Base-by-base conservation (phyloP, 208 protist species). In the Plasmodiophora brassicae region DNA sequence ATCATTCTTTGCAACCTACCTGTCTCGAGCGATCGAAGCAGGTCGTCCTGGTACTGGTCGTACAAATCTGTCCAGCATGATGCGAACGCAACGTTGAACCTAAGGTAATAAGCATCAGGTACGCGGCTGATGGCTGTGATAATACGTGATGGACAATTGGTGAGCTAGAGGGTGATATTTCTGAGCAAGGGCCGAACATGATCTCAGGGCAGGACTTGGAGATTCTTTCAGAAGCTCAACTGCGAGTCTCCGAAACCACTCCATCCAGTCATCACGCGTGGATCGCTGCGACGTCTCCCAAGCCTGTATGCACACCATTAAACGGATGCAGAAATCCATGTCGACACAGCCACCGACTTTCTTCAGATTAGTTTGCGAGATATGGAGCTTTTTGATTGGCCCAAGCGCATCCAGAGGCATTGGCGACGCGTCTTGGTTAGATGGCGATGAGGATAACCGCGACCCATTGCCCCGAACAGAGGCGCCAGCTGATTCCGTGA, bases 61-160 rank as follows among this genome's bases (percentile, higher is more conserved):
- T 85, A 60, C 50, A 98, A 72, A 88, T 98, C 95, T 36, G 84
- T 91, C 95, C 96, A 98, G 90, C 95, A 97, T 28, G 88, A 92
- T 0, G 97, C 72, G 88, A 98, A 98, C 10, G 92, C 94, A 10
- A 93, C 94, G 88, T 97, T 96, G 87, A 97, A 97, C 5, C 97
- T 36, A 36, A 89, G 60, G 14, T 14, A 86, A 44, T n/a, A 8
- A 86, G 36, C 46, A 84, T 44, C 43, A 28, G 43, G 60, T 39
- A 22, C 35, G 14, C 20, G 60, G n/a, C n/a, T n/a, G n/a, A n/a
- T n/a, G n/a, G n/a, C n/a, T n/a, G n/a, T n/a, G n/a, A n/a, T n/a
- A n/a, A n/a, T n/a, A n/a, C n/a, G 10, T 14, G 50, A 88, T 41
- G 71, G 36, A 88, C 43, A 88, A 91, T 86, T 96, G 91, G 46